These are phyloP conservation scores for Suhomyces sp. DNA, from an alignment of 805 yeast genomes.

Conservation along the genomic window DNA sequence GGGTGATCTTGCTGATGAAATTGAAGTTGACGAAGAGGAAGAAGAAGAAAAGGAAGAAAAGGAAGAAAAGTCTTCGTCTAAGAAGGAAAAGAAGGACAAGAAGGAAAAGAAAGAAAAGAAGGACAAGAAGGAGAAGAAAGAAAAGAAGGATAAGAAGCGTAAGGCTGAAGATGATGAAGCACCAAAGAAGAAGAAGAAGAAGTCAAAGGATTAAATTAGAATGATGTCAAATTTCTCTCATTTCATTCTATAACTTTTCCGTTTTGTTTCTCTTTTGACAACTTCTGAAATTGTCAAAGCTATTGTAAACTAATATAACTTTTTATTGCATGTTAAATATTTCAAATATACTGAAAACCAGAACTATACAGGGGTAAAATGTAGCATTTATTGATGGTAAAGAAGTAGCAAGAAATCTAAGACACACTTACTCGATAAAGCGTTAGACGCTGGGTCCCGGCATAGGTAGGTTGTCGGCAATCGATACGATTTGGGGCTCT, in stretches of 20 bases:
- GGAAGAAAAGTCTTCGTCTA: conserved; percentile 24
- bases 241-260: conserved; percentile 2
- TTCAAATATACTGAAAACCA: conserved; percentile 12
- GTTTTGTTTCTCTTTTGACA: conserved; percentile 3
- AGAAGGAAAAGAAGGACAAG: conserved; percentile 33
- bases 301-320: conserved; percentile 23
- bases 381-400: background rate
- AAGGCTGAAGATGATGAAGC: conserved; percentile 38
- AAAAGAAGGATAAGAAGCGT: conserved; percentile 36
- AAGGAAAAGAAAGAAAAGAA: conserved; percentile 32
- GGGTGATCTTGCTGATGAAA: conserved; percentile 48
- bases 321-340: conserved; percentile 26
- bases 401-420: background rate
- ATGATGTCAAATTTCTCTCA: background rate
- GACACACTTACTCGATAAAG: background rate
- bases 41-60: conserved; percentile 22
- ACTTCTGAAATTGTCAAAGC: background rate
- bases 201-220: conserved; percentile 39
- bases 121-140: conserved; percentile 36
- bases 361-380: background rate
- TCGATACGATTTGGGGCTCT: background rate
- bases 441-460: background rate
- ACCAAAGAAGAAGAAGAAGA: conserved; percentile 43
- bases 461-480: background rate
- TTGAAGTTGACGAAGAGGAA: conserved; percentile 20